These are phyloP conservation scores for Calonectria montana DNA, from an alignment of 2,329 filamentous ascomycete genomes.

Conservation along the genomic window DNA sequence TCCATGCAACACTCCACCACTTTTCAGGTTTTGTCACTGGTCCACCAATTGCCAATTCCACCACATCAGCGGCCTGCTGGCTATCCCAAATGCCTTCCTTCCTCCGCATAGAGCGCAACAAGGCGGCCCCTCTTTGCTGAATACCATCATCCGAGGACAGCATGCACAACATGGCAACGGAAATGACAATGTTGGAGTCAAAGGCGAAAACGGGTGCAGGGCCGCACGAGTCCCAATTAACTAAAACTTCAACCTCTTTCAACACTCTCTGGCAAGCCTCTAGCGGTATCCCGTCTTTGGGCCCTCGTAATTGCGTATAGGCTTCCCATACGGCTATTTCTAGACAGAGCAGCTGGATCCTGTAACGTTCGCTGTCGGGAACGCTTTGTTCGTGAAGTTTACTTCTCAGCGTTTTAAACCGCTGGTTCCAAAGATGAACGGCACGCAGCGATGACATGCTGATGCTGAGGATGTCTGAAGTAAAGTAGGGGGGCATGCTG, in stretches of 20 bases:
- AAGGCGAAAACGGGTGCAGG: neutral
- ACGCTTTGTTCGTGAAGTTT: neutral
- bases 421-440: neutral
- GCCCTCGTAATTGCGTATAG: neutral
- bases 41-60: neutral
- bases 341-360: neutral
- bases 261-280: neutral
- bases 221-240: neutral
- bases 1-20: neutral
- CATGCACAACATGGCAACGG: neutral
- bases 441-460: neutral
- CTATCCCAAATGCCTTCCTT: neutral
- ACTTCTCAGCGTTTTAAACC: neutral
- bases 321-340: neutral
- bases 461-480: neutral
- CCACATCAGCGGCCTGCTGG: neutral
- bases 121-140: neutral
- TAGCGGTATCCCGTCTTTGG: neutral
- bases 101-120: neutral
- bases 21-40: neutral
- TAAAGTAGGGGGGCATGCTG: neutral
- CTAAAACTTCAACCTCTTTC: neutral
- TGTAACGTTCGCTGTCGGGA: neutral
- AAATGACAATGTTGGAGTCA: neutral
- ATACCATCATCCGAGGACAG: neutral